phyloP scores from a whole-genome alignment of 345 rosid genomes.

The Cardiospermum halicacabum region DNA sequence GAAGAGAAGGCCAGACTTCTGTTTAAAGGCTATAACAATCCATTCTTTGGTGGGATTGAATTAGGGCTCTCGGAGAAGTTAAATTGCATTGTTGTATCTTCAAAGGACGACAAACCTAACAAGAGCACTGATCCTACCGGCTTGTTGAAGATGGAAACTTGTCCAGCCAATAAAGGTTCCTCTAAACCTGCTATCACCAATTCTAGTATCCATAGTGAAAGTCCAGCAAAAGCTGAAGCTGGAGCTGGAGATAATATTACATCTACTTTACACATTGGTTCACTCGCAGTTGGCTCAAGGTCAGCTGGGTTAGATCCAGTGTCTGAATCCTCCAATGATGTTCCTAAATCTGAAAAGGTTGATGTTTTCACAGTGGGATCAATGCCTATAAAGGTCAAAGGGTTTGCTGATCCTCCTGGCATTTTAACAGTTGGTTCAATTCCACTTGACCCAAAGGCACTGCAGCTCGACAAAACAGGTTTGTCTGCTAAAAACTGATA shows the following conservation, averaged over 20 bases:
- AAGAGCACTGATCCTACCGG: constrained; percentile 15
- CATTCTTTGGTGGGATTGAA: constrained; percentile 33
- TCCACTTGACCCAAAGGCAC: constrained; percentile 51
- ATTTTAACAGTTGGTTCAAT: constrained; percentile 55
- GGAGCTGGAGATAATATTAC: constrained; percentile 19
- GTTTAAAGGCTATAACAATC: constrained; percentile 37
- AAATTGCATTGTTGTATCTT: constrained; percentile 14
- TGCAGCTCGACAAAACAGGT: constrained; percentile 30
- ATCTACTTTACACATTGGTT: constrained; percentile 29
- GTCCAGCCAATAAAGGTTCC: constrained; percentile 14
- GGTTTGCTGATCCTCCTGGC: constrained; percentile 39
- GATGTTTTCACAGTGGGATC: constrained; percentile 61
- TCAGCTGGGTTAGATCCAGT: constrained; percentile 16
- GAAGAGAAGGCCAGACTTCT: constrained; percentile 61
- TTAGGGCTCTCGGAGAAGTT: constrained; percentile 39
- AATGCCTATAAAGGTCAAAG: constrained; percentile 63
- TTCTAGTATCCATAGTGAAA: constrained; percentile 11
- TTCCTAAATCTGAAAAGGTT: constrained; percentile 11
- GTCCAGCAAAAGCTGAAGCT: constrained; percentile 7
- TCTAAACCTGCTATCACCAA: constrained; percentile 14
- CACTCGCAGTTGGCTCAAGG: constrained; percentile 32
- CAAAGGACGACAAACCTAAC: constrained; percentile 16
- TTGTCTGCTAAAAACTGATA: constrained; percentile 15
- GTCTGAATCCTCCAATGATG: constrained; percentile 14
- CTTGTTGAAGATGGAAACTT: constrained; percentile 17